These are phyloP conservation scores for Backusella macrospora DNA, from an alignment of 192 early-diverging fungal genomes.

Conservation along the genomic window DNA sequence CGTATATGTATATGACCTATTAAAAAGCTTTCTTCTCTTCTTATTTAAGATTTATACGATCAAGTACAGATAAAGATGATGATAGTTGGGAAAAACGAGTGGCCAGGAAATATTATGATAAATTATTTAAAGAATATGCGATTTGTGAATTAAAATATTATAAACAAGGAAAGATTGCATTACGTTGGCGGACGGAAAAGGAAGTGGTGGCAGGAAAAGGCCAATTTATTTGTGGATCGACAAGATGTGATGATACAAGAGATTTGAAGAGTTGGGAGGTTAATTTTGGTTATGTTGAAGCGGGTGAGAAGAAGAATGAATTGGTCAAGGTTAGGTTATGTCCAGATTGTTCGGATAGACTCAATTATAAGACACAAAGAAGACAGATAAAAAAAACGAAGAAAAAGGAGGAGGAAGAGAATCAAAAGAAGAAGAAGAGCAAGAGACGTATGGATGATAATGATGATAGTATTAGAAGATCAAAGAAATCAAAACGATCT, in stretches of 20 bases:
- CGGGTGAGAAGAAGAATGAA: slow-evolving; percentile 72
- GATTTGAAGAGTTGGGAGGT: slow-evolving; percentile 81
- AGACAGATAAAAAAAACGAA: slow-evolving; percentile 37
- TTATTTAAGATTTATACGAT: slow-evolving; percentile 55
- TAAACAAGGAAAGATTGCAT: slow-evolving; percentile 70
- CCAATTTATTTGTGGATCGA: slow-evolving; percentile 74
- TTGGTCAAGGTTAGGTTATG: slow-evolving; percentile 84
- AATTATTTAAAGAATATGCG: slow-evolving; percentile 85
- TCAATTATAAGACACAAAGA: slow-evolving; percentile 73
- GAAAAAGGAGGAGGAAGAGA: slow-evolving; percentile 7
- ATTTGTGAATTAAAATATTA: slow-evolving; percentile 72
- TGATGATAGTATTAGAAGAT: neutral
- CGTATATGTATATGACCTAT: too few species aligned
- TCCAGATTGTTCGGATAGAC: slow-evolving; percentile 62
- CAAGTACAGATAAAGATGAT: slow-evolving; percentile 42
- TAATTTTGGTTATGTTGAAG: slow-evolving; percentile 82
- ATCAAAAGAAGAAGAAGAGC: neutral
- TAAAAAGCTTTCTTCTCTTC: too few species aligned
- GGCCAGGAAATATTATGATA: slow-evolving; percentile 86
- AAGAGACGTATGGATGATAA: neutral
- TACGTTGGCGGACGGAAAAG: slow-evolving; percentile 71
- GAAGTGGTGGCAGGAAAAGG: slow-evolving; percentile 75
- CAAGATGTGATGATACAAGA: slow-evolving; percentile 47
- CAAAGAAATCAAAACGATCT: neutral
- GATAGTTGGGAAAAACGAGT: slow-evolving; percentile 75